Conservation (phyloP, 2,329 filamentous ascomycete genomes). For the Fusarium globosum region DNA sequence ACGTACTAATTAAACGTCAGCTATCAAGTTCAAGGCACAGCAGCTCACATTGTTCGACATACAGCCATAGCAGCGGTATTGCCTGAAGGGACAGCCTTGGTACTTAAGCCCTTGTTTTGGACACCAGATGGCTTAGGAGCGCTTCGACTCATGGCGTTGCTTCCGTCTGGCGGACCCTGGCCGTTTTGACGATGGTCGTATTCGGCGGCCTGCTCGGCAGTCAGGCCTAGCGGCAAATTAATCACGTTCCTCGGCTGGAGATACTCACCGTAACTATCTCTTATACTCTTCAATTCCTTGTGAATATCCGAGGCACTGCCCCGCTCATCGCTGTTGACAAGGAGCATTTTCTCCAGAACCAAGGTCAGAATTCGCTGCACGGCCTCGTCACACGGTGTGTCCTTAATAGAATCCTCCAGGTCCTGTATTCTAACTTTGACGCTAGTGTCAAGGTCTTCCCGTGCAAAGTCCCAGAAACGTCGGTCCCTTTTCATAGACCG, state of each 20-base stretch:
- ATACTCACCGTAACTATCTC: background rate
- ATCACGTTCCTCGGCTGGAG: background rate
- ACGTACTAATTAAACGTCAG: background rate
- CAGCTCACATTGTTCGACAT: background rate
- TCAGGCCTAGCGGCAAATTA: background rate
- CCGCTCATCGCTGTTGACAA: background rate
- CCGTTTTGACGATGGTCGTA: background rate
- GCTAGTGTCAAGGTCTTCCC: background rate
- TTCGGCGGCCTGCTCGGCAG: background rate
- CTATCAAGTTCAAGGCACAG: background rate
- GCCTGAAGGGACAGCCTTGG: background rate
- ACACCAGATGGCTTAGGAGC: background rate
- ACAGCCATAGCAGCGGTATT: background rate
- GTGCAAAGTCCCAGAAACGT: background rate
- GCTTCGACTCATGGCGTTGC: background rate
- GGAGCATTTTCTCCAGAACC: background rate
- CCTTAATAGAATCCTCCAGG: background rate
- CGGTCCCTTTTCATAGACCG: background rate
- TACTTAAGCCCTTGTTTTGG: background rate
- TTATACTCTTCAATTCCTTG: background rate
- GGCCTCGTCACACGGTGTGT: background rate
- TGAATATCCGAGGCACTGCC: background rate
- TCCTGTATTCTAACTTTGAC: background rate
- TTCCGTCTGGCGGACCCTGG: background rate
- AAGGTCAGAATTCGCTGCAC: background rate